Percentiles rank a stretch among this genome's conserved stretches.
Evolutionary conservation across 2,329 filamentous ascomycete genomes (phyloP).

Genomic region (Torrubiellomyces zombiae): DNA sequence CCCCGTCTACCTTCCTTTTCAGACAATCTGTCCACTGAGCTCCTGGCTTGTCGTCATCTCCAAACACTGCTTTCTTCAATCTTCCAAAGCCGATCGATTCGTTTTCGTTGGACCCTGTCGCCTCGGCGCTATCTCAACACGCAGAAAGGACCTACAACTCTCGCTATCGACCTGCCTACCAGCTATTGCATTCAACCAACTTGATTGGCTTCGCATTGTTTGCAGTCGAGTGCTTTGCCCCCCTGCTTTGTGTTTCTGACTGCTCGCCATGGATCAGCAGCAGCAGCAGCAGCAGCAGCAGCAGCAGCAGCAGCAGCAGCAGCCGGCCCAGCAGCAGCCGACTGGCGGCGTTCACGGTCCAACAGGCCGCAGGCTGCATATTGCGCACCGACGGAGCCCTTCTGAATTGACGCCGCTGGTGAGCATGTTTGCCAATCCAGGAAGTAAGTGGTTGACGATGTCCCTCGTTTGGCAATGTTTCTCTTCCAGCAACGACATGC

Average conservation of each 20-base stretch:
- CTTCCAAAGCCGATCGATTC: background rate
- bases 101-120: too few relatives aligned
- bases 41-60: background rate
- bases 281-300: conserved; percentile 39
- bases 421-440: conserved; percentile 64
- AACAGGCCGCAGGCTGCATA: conserved; percentile 80
- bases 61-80: background rate
- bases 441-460: conserved; percentile 46
- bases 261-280: conserved; percentile 41
- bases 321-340: conserved; percentile 28
- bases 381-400: conserved; percentile 90
- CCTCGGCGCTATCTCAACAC: too few relatives aligned
- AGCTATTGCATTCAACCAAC: too few relatives aligned
- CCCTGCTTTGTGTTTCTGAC: conserved; percentile 24
- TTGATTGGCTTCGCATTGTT: too few relatives aligned
- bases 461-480: too few relatives aligned
- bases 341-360: conserved; percentile 51
- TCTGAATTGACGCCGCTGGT: conserved; percentile 95
- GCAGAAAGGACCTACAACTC: too few relatives aligned
- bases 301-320: conserved; percentile 25
- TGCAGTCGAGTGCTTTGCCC: too few relatives aligned
- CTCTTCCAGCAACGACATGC: background rate
- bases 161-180: too few relatives aligned
- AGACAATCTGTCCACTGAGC: too few relatives aligned
- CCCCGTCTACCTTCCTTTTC: too few relatives aligned